Base-by-base conservation (phyloP, 208 protist genomes). In the Trypanosoma congolense region DNA sequence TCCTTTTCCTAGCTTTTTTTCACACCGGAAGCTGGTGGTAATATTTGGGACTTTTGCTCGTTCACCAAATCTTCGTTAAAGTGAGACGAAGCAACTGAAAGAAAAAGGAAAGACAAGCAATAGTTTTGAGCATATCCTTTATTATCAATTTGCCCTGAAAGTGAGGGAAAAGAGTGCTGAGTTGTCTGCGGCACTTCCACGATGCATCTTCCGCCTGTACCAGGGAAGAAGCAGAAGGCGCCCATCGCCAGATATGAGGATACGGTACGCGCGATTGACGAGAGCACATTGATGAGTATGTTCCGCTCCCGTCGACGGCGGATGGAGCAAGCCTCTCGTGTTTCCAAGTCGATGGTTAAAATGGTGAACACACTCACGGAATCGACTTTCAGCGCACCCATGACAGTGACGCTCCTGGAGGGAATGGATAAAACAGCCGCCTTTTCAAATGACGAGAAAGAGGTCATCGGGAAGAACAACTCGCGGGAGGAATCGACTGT, bases 281-380 rank as follows among this genome's bases (percentile, higher is more conserved):
- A 67, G 21, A 44, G 35, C 3, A 46, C 21, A 18, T 31, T 67
- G n/a, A 22, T 51, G 10, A 28, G 52, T 14, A 28, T 43, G 2
- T 67, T 67, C 52, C 9, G 28, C 22, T 10, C 47, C 26, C 26
- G 61, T 9, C 41, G 51, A 14, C 44, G 53, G 18, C 44, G 53
- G 5, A 67, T 67, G 61, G 61, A 67, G 45, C 14, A 16, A 19
- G 52, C 45, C 4, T 28, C 45, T n/a, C 43, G 38, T 9, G 26
- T 67, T 1, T 52, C 61, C 3, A 21, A 55, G 6, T 42, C 16
- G 16, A 67, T 67, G 61, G 18, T 67, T 21, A 29, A 14, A 21
- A 21, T 31, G 24, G 28, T 54, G 3, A 43, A 12, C 8, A 29
- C 41, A 14, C 35, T 67, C 8, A 21, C 47, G 0, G 61, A 67